Percentiles rank a stretch among this genome's conserved stretches.
Conservation (phyloP, 1,139 yeast species). For the Tardiomyces depauwii region DNA sequence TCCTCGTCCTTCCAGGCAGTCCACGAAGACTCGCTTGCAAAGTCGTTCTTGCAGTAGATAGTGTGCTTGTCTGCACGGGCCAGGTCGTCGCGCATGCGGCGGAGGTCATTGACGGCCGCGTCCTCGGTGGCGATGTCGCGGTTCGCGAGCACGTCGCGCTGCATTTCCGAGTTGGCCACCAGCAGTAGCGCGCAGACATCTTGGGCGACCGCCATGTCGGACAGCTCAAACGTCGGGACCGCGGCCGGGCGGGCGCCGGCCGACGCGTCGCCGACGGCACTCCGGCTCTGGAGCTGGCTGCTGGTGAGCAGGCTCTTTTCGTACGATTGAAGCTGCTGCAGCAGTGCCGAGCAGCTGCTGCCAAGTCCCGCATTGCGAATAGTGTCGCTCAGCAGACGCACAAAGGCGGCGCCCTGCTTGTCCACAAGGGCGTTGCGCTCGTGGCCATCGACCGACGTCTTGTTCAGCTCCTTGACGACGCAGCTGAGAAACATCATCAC, state of each 20-base stretch:
- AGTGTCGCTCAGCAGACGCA: constrained; percentile 39
- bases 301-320: constrained; percentile 10
- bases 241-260: not conserved
- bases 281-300: too few species aligned
- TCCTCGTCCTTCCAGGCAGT: constrained; percentile 45
- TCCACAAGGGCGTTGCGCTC: constrained; percentile 40
- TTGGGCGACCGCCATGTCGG: constrained; percentile 19
- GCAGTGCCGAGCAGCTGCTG: constrained; percentile 16
- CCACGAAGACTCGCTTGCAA: constrained; percentile 32
- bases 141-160: not conserved
- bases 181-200: constrained; percentile 14
- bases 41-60: constrained; percentile 27
- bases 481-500: constrained; percentile 55
- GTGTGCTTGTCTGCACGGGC: constrained; percentile 26
- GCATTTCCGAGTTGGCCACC: constrained; percentile 13
- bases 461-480: constrained; percentile 48
- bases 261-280: too few species aligned
- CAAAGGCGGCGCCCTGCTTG: constrained; percentile 47
- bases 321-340: constrained; percentile 22
- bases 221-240: constrained; percentile 17
- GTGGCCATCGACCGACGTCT: constrained; percentile 33
- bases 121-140: constrained; percentile 36
- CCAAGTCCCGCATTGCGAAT: constrained; percentile 28
- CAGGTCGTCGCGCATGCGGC: constrained; percentile 30
- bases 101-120: constrained; percentile 36